Evolutionary conservation across 2,329 filamentous ascomycete species (phyloP).

Genomic region (Aspergillus felis): DNA sequence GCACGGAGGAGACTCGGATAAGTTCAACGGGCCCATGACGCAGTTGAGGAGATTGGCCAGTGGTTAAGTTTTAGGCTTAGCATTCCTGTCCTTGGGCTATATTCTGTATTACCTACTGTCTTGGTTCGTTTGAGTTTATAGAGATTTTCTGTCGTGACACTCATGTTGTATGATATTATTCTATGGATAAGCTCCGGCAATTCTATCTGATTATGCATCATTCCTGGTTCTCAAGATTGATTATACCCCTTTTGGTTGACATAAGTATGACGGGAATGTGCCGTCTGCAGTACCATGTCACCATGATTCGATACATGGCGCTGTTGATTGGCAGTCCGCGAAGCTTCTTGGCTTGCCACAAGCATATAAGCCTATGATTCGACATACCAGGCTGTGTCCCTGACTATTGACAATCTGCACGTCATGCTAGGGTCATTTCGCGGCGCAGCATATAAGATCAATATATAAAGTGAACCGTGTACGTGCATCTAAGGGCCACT

Average conservation of each 20-base stretch:
- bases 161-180: too few species aligned
- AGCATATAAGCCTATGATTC: not conserved
- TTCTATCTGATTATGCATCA: too few species aligned
- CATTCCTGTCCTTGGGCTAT: not conserved
- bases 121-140: not conserved
- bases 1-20: slow-evolving; percentile 17
- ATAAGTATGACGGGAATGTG: not conserved
- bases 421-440: not conserved
- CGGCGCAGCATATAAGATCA: not conserved
- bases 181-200: too few species aligned
- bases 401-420: not conserved
- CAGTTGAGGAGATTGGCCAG: slow-evolving; percentile 10
- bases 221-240: too few species aligned
- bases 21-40: slow-evolving; percentile 14
- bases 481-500: not conserved
- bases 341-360: too few species aligned
- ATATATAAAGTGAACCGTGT: not conserved
- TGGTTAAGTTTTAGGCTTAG: not conserved
- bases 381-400: not conserved
- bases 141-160: too few species aligned
- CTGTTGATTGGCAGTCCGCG: too few species aligned
- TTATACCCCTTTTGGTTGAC: not conserved
- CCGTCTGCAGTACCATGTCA: not conserved
- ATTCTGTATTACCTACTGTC: not conserved
- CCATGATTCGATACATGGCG: not conserved